Evolutionary conservation across 176 grass and related monocot species (phyloP).

Genomic region (Miscanthus lutarioriparius): DNA sequence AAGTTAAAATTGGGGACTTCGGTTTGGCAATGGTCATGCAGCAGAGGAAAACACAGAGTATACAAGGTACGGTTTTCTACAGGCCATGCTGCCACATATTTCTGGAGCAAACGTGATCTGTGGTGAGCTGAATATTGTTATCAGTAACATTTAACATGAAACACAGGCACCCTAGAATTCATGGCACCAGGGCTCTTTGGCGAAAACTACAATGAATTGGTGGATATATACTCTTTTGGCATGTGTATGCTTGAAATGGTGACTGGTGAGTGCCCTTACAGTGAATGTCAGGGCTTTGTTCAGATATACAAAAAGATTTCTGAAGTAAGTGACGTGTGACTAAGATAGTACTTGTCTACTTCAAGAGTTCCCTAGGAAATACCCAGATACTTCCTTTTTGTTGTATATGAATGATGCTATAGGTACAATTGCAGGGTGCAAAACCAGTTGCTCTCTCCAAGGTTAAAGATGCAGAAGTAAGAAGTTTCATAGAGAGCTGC

Average conservation of each 20-base stretch:
- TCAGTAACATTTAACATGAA: background rate
- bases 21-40: slow-evolving; percentile 60
- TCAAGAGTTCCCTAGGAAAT: background rate
- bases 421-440: slow-evolving; percentile 27
- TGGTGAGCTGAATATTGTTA: background rate
- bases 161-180: slow-evolving; percentile 59
- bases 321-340: slow-evolving; percentile 36
- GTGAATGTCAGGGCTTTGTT: slow-evolving; percentile 44
- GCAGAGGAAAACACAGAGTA: slow-evolving; percentile 35
- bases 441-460: slow-evolving; percentile 56
- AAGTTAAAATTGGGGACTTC: slow-evolving; percentile 61
- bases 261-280: slow-evolving; percentile 61
- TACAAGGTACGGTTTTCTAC: slow-evolving; percentile 29
- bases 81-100: background rate
- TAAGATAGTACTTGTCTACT: background rate
- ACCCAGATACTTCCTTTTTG: background rate
- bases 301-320: slow-evolving; percentile 59
- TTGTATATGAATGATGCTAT: background rate
- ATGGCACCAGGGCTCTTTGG: slow-evolving; percentile 61
- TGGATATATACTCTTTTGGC: slow-evolving; percentile 68
- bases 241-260: slow-evolving; percentile 74
- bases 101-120: background rate
- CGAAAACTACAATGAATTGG: slow-evolving; percentile 56
- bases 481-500: slow-evolving; percentile 58
- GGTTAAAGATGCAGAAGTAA: slow-evolving; percentile 53